Base-by-base conservation (phyloP, 208 protist species). In the Crithidia brevicula region DNA sequence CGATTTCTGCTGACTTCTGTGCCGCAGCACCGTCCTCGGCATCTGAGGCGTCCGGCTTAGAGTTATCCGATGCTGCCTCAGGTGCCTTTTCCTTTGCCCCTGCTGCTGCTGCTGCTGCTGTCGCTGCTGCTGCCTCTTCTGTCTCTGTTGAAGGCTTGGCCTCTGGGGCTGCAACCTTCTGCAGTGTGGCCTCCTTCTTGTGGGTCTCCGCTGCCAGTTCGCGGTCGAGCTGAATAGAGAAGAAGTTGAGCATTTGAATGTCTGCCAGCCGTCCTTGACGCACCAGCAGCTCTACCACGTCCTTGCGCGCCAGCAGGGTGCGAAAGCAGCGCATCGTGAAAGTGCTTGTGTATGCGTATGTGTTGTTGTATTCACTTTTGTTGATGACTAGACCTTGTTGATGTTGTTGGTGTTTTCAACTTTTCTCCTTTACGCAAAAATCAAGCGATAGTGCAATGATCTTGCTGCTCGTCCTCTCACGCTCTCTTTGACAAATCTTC, bases 241-340 rank as follows among this genome's bases (percentile, higher is more conserved):
- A 94, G 58, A 85, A 89, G 34, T 87, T 82, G 18, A 91, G 59
- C 66, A 94, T 79, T 38, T 85, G 69, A 13, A 94, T 81, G 57
- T 92, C 86, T 6, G 76, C 71, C 43, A 94, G 72, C 8, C 82
- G 77, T 20, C 82, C 79, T n/a, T 79, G 71, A 36, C 72, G 72
- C 15, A 94, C 61, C n/a, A 94, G 79, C 43, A 85, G 52, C 50
- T 84, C 81, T 33, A 89, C 73, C 22, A 94, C 71, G 64, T 94
- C 89, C 42, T 67, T 63, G n/a, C 83, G 85, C 4, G 69, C 74
- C 42, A 57, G 58, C 10, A 78, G 36, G 0, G 65, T 30, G 6
- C 74, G 61, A 28, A 59, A 64, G 40, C 18, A 64, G 31, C 70
- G 70, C 70, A 76, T 76, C 36, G 49, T 65, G 56, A 50, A 54